Evolutionary conservation across 805 yeast genomes (phyloP), one percentile per base, ranked within the genome.

Genomic region (Barnettozyma californica): DNA sequence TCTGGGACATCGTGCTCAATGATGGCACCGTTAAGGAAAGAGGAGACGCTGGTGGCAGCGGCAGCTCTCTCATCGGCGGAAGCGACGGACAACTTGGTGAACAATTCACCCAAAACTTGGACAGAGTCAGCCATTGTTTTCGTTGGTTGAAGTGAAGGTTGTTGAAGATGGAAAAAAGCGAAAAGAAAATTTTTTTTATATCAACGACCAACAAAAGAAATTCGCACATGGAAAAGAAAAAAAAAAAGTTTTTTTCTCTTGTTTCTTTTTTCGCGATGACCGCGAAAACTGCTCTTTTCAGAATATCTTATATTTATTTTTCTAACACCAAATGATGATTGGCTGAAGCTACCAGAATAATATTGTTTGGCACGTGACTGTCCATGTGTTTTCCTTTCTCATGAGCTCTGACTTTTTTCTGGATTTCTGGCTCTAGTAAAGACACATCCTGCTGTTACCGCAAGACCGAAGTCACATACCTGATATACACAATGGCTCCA

Each of bases 1-100:
- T 75, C 83, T 65, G 99, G 98, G 60, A 90, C 94, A 75, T 92
- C 98, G 74, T 94, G 98, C 78, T 94, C 99, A 70, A 92, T 91
- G 75, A 91, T 90, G 68, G 92, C 87, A 61, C 97, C 95, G 76
- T 92, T 92, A 73, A 94, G 80, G 80, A 94, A 91, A 55, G 94
- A 80, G 58, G 98, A 81, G 64, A 94, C 87, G 69, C 87, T 88
- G 64, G 85, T 70, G 67, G 97, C 94, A 69, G 95, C 91, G 68
- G 80, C 83, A 54, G 80, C 83, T 71, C 91, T 83, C 68, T 82
- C 84, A 65, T 89, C 97, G 51, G 83, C 71, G 61, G 86, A 68
- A 65, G 98, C 96, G 70, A 94, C 88, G 68, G 92, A 74, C 68
- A 94, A 81, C 79, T 89, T 89, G 75, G 84, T 78, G 77, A 94